Conservation (phyloP, 805 yeast genomes). For the Saccharomyces eubayanus region DNA sequence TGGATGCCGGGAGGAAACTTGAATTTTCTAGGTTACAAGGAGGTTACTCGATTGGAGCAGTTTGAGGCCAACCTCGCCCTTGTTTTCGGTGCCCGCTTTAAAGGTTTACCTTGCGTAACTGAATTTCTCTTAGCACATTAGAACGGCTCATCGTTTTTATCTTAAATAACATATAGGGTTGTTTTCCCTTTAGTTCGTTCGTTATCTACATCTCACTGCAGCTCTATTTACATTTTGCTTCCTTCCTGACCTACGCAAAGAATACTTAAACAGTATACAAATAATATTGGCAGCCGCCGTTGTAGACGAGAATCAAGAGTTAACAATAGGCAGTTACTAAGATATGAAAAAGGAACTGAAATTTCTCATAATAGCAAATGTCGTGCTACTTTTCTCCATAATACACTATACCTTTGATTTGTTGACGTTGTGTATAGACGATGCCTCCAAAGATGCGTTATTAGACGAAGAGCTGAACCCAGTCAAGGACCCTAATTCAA, state of each 20-base stretch:
- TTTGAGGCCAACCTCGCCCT: background rate
- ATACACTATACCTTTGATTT: constrained; percentile 64
- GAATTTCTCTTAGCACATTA: background rate
- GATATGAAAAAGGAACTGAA: constrained; percentile 59
- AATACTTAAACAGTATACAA: background rate
- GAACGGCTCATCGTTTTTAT: background rate
- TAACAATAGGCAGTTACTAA: background rate
- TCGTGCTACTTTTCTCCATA: constrained; percentile 43
- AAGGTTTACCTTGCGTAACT: background rate
- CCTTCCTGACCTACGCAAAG: background rate
- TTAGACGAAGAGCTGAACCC: constrained; percentile 56
- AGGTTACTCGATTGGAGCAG: background rate
- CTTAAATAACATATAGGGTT: background rate
- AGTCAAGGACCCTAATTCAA: constrained; percentile 33
- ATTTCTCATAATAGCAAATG: constrained; percentile 51
- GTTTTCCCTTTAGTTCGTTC: background rate
- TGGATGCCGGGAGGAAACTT: background rate
- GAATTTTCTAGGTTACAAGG: background rate
- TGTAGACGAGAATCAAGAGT: background rate
- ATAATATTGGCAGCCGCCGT: background rate
- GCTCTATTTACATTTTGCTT: background rate
- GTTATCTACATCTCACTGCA: background rate
- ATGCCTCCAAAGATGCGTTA: constrained; percentile 56
- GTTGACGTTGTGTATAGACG: constrained; percentile 66
- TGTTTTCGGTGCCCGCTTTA: background rate